Evolutionary conservation across 257 asterid species (phyloP).

Genomic region (Solanum chiquidenum): DNA sequence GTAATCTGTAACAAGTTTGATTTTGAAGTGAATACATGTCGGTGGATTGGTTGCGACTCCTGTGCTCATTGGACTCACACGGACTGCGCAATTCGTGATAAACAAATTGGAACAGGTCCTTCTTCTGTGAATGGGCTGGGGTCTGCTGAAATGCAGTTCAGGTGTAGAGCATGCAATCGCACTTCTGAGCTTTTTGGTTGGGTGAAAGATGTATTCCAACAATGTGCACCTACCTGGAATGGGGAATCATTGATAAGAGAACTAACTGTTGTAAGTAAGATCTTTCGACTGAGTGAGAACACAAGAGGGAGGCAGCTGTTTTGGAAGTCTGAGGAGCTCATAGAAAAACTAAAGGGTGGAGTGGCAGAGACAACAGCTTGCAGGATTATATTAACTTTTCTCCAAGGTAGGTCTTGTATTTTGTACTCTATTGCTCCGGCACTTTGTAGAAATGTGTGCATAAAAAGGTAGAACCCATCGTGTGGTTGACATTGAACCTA

Average conservation of each 20-base stretch:
- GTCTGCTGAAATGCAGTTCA: slow-evolving; percentile 70
- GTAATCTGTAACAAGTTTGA: slow-evolving; percentile 85
- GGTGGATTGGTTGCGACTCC: slow-evolving; percentile 88
- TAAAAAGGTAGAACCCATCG: not conserved
- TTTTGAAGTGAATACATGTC: slow-evolving; percentile 88
- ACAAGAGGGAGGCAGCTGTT: slow-evolving; percentile 59
- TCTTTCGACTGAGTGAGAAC: slow-evolving; percentile 80
- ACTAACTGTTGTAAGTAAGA: slow-evolving; percentile 74
- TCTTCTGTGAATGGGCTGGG: slow-evolving; percentile 47
- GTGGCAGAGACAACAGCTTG: slow-evolving; percentile 50
- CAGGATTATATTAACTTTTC: slow-evolving; percentile 53
- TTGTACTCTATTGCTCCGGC: not conserved
- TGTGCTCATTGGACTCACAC: slow-evolving; percentile 99
- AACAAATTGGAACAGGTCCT: slow-evolving; percentile 71
- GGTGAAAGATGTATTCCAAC: slow-evolving; percentile 94
- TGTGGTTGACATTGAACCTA: not conserved
- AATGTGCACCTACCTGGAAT: slow-evolving; percentile 95
- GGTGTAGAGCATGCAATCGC: slow-evolving; percentile 78
- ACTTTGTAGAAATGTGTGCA: not conserved
- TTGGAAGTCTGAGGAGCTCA: slow-evolving; percentile 82
- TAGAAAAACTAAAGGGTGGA: slow-evolving; percentile 60
- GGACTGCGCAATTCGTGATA: slow-evolving; percentile 82
- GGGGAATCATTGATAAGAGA: slow-evolving; percentile 74
- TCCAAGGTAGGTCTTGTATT: slow-evolving; percentile 53
- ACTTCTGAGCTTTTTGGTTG: slow-evolving; percentile 90